Base-by-base conservation (phyloP, 2,329 filamentous ascomycete genomes). In the Tolypocladium sp. region DNA sequence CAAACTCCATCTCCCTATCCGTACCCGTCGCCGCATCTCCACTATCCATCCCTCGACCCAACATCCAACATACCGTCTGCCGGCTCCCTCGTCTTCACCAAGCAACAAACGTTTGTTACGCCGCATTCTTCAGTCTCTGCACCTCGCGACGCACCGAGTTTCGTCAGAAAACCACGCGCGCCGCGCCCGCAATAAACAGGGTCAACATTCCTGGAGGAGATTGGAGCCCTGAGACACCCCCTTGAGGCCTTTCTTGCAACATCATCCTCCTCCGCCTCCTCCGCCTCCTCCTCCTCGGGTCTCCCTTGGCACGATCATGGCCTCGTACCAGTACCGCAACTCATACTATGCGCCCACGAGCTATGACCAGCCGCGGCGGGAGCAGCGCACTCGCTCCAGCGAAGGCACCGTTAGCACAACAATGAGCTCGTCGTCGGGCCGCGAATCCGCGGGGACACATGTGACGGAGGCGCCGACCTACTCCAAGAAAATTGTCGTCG, bases 401-500 rank as follows among this genome's bases (percentile, higher is more conserved):
- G 91, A 96, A 76, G 91, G 91, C 71, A 96, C 91, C 63, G 88
- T 92, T 73, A 93, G 89, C 82, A 96, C 91, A 65, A 87, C 86
- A 73, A 87, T 87, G 76, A 93, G 89, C 76, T 82, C 83, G 63
- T 88, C 87, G 57, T 89, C 86, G 56, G 88, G 88, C 67, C 82
- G 87, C 70, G 87, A 92, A 74, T 92, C 90, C 55, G 85, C 89
- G 61, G 87, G 83, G 62, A 97, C 93, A 57, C 87, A 91, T 73
- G 84, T 93, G 75, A 97, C 93, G 56, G 91, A 96, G 71, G 91
- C 90, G 30, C 92, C 93, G 4, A 85, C 91, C 59, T 97, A 94
- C 77, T 97, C 93, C 66, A 99, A 99, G 82, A 99, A 99, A 83
- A 94, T 99, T 72, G 94, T 99, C 52, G 94, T 99, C 57, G 94